These are phyloP conservation scores for Cucumis hystrix DNA, from an alignment of 306 rosid genomes.

Conservation along the genomic window DNA sequence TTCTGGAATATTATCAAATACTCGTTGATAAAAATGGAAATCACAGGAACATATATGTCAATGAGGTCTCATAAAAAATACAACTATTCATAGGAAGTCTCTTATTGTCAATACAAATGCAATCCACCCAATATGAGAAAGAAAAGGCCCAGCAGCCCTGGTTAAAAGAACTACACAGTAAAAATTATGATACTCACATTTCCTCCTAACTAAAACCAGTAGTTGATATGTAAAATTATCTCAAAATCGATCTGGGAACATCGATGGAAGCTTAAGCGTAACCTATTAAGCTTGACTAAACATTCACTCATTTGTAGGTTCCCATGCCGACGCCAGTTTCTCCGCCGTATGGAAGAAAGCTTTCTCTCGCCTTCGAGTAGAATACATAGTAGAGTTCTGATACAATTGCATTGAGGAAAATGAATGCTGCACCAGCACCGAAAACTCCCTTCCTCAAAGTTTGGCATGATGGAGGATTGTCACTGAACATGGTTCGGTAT, in stretches of 20 bases:
- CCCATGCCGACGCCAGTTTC: constrained; percentile 82
- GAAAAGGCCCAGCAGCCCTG: background rate
- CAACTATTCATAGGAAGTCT: background rate
- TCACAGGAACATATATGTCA: background rate
- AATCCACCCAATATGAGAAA: background rate
- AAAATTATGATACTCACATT: background rate
- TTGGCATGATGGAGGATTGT: constrained; percentile 40
- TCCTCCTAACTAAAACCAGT: constrained; percentile 6
- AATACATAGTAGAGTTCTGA: constrained; percentile 62
- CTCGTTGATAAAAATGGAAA: background rate
- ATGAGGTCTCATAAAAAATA: background rate
- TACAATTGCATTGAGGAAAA: constrained; percentile 50
- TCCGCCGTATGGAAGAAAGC: constrained; percentile 52
- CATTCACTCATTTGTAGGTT: constrained; percentile 49
- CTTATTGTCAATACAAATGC: constrained; percentile 6
- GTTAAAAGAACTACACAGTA: background rate
- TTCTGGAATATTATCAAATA: background rate
- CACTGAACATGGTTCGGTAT: constrained; percentile 35
- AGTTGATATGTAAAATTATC: constrained; percentile 17
- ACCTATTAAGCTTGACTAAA: constrained; percentile 6
- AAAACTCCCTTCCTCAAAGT: constrained; percentile 84
- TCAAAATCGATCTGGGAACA: constrained; percentile 10
- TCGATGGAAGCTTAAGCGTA: constrained; percentile 9
- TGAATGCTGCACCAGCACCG: constrained; percentile 81
- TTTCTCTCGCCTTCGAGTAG: constrained; percentile 76